Base-by-base conservation (phyloP, 495 filamentous ascomycete genomes). In the Tuber borchii region DNA sequence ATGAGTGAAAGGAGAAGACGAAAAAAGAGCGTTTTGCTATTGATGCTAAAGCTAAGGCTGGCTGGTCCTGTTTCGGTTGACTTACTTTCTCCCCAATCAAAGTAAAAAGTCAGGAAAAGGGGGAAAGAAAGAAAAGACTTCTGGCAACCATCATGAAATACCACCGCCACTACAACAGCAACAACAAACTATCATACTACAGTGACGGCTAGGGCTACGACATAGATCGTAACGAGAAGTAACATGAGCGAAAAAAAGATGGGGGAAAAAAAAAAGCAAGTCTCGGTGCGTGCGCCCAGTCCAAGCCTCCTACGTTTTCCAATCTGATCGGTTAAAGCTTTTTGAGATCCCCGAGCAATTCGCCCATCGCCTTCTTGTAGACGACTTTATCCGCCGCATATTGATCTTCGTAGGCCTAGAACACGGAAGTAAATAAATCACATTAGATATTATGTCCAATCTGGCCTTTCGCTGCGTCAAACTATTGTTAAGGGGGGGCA, bases 351-450 rank as follows among this genome's bases (percentile, higher is more conserved):
- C 44, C 42, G 14, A 45, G 34, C 56, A 56, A 22, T 51, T 72
- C 43, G 17, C 37, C 8, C 40, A 20, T 56, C n/a, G 37, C 34
- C 65, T n/a, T 73, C 70, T 46, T 43, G 14, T 37, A 6, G 1
- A 1, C 16, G 40, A 73, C 78, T 31, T 40, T 70, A 20, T 73
- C 5, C 9, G 65, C 39, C 16, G 14, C 26, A 10, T 65, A 43
- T 14, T 31, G 9, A 40, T 79, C 78, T 8, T 79, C 73, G 39
- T 79, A 79, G 56, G 40, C 74, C 78, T 79, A 40, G 51, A 71
- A 44, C 74, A 71, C 10, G 48, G 48, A 51, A 51, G 22, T 10
- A 31, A 61, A 26, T 61, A 65, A 6, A 31, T 65, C 14, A 34
- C 26, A 65, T 65, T 65, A 65, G 56, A 65, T 65, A 65, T 17